phyloP scores from a whole-genome alignment of 345 rosid species.

The Citrus glauca region DNA sequence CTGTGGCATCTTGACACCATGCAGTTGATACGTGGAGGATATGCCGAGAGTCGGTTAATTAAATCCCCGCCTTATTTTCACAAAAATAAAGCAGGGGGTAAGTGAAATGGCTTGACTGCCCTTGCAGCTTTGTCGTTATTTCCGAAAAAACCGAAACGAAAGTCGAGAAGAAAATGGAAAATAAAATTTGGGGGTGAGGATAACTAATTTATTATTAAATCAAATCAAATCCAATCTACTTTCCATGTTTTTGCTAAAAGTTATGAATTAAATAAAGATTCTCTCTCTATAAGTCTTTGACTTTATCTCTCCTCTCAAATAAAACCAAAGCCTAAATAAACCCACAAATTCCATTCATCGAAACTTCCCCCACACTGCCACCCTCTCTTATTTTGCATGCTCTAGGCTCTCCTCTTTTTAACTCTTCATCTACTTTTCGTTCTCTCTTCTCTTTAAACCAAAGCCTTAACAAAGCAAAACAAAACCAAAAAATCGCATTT shows the following conservation, averaged over 20 bases:
- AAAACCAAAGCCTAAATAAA: conserved; percentile 29
- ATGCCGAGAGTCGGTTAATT: conserved; percentile 18
- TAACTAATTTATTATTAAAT: conserved; percentile 8
- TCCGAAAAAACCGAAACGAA: conserved; percentile 4
- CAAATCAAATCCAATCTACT: conserved; percentile 5
- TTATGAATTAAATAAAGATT: conserved; percentile 2
- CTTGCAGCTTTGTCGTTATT: background rate
- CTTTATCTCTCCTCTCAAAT: conserved; percentile 32
- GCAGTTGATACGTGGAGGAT: conserved; percentile 21
- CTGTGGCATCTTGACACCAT: background rate
- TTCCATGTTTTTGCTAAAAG: background rate
- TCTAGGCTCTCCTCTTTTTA: conserved; percentile 8
- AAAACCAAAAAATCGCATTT: background rate
- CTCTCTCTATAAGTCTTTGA: conserved; percentile 32
- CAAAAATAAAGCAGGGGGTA: background rate
- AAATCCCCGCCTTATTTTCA: background rate
- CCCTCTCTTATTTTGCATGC: conserved; percentile 12
- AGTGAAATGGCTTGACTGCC: conserved; percentile 1
- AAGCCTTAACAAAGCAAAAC: background rate
- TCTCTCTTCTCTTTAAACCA: background rate
- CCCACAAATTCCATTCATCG: background rate
- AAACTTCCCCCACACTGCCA: conserved; percentile 10
- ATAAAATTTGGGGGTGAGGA: background rate
- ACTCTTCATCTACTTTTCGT: background rate
- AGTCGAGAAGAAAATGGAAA: conserved; percentile 15